These are phyloP conservation scores for Russula virescens DNA, from an alignment of 768 basidiomycete genomes.

Conservation along the genomic window DNA sequence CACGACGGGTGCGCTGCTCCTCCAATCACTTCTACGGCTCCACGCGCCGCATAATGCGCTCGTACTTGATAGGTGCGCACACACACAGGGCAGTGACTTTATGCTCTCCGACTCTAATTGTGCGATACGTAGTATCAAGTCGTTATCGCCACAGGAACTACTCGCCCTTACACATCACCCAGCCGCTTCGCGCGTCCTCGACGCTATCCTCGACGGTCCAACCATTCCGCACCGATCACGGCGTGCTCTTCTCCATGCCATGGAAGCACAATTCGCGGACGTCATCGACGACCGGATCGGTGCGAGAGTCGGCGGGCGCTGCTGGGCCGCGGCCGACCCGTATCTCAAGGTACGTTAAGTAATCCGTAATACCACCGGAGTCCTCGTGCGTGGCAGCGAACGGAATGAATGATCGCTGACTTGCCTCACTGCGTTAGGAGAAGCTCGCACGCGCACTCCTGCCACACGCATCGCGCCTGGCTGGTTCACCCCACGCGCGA, in stretches of 20 bases:
- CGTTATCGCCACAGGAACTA: conserved; percentile 53
- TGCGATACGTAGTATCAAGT: conserved; percentile 43
- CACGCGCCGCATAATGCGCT: conserved; percentile 58
- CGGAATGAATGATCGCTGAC: not conserved
- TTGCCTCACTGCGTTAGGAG: conserved; percentile 46
- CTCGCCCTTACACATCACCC: conserved; percentile 56
- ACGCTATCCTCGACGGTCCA: conserved; percentile 65
- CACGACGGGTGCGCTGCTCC: conserved; percentile 77
- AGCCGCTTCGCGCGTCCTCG: conserved; percentile 73
- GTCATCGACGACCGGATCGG: conserved; percentile 90
- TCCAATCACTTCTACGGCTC: conserved; percentile 77
- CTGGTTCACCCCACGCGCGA: conserved; percentile 78
- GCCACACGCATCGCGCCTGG: conserved; percentile 62
- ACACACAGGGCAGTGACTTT: conserved; percentile 3
- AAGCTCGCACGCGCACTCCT: conserved; percentile 84
- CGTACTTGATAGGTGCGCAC: conserved; percentile 61
- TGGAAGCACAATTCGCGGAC: conserved; percentile 72
- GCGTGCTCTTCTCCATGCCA: conserved; percentile 62
- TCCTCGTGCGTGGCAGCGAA: too few relatives aligned
- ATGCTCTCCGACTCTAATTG: not conserved
- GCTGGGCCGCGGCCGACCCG: conserved; percentile 87
- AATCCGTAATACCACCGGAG: not conserved
- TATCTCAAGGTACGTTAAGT: conserved; percentile 68
- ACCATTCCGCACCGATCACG: conserved; percentile 60
- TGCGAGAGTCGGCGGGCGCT: conserved; percentile 83